Evolutionary conservation across 495 filamentous ascomycete genomes (phyloP).

Genomic region (Neurospora sp.): DNA sequence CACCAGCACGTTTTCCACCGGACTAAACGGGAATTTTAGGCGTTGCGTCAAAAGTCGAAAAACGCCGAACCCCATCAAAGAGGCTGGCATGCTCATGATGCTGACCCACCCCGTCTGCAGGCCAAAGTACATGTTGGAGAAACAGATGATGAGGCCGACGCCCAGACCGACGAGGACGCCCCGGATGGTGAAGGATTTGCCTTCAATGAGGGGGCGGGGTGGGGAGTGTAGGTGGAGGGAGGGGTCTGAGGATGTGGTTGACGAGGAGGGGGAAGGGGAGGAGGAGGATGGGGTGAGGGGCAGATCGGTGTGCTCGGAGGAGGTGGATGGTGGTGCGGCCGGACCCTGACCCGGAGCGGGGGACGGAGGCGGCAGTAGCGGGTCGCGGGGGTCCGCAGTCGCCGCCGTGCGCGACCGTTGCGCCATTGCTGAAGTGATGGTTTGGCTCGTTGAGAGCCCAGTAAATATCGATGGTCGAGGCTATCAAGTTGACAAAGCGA

Average conservation of each 20-base stretch:
- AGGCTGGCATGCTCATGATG: constrained; percentile 73
- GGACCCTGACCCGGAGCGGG: not conserved
- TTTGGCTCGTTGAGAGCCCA: too few species aligned
- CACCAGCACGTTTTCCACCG: constrained; percentile 94
- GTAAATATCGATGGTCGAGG: not conserved
- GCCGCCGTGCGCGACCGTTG: not conserved
- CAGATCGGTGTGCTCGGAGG: not conserved
- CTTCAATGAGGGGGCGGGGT: constrained; percentile 8
- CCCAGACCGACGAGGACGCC: constrained; percentile 69
- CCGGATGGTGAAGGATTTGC: constrained; percentile 70
- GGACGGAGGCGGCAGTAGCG: not conserved
- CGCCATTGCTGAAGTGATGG: not conserved
- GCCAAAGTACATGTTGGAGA: constrained; percentile 96
- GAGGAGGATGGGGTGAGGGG: not conserved
- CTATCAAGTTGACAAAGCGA: not conserved
- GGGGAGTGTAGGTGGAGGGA: not conserved
- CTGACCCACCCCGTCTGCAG: constrained; percentile 88
- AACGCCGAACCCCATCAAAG: constrained; percentile 90
- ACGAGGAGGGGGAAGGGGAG: too few species aligned
- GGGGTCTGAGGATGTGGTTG: not conserved
- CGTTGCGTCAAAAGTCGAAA: constrained; percentile 66
- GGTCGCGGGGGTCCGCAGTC: not conserved
- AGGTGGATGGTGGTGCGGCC: not conserved
- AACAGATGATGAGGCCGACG: constrained; percentile 83
- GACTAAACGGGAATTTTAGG: constrained; percentile 70